Evolutionary conservation across 2,329 filamentous ascomycete species (phyloP), one percentile per base, ranked within the genome.

Genomic region (Periconia digitata): DNA sequence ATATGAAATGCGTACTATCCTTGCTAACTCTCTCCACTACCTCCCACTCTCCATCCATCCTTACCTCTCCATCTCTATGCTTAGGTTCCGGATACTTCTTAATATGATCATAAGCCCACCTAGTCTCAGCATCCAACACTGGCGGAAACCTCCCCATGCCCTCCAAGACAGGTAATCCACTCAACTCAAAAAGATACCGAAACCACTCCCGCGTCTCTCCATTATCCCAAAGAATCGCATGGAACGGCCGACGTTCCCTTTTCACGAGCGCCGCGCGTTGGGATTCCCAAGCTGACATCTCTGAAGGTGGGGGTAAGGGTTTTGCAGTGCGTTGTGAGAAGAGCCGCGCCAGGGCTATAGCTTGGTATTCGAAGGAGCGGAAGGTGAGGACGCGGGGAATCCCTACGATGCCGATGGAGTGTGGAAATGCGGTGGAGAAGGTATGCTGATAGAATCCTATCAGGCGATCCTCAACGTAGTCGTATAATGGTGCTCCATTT

Each of bases 341-440:
- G 0, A 80, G 55, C 2, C 80, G 69, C 3, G 80, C 79, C 0
- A 82, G 62, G 1, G 79, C 78, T 35, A 82, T 68, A 1, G 78
- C 79, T 58, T 82, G 80, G 51, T 82, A 82, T 59, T 82, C 80
- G 51, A 82, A 82, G 29, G 76, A 77, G 6, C 79, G 64, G 47
- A 82, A 82, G 0, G 79, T 81, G 12, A 80, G 60, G 0, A 75
- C 75, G 0, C 79, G 73, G 1, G 79, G 79, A 6, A 82, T 58
- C 0, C 81, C 81, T 0, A 83, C 72, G 10, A 82, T 66, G 0
- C 72, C 81, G 0, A 85, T 22, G 7, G 17, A 63, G 0, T 75
- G 79, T 17, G 38, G 38, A 35, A 75, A 75, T 18, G 76, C 72
- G 64, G 72, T 74, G 6, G 47, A 51, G 34, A 61, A 56, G 0